Evolutionary conservation across 305 asterid species (phyloP).

Genomic region (Solanum chacoense): DNA sequence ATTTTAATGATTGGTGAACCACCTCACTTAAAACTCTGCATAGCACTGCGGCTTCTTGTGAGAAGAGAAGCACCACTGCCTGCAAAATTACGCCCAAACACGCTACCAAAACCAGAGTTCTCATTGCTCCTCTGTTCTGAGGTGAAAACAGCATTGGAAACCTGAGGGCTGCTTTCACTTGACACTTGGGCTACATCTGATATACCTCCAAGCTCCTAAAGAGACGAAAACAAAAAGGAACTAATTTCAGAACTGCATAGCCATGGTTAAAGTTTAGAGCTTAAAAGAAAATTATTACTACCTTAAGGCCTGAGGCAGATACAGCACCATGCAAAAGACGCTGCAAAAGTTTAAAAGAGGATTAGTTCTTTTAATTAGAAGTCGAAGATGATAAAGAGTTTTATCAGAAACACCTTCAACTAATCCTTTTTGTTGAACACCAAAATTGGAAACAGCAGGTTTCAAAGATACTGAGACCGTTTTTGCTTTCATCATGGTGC

Average conservation of each 20-base stretch:
- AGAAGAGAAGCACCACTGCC: slow-evolving; percentile 30
- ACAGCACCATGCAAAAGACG: slow-evolving; percentile 26
- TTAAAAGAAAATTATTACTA: slow-evolving; percentile 4
- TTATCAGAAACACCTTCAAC: neutral
- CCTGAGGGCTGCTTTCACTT: slow-evolving; percentile 18
- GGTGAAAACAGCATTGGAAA: slow-evolving; percentile 14
- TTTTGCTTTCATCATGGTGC: neutral
- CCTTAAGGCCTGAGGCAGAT: slow-evolving; percentile 66
- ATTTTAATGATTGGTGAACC: neutral
- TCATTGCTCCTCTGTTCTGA: slow-evolving; percentile 29
- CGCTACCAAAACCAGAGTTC: slow-evolving; percentile 25
- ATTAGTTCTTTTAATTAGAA: neutral
- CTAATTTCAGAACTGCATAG: neutral
- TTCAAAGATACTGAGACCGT: neutral
- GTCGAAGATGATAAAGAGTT: neutral
- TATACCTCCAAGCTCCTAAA: slow-evolving; percentile 33
- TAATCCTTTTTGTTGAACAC: neutral
- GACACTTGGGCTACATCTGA: slow-evolving; percentile 27
- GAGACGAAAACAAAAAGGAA: neutral
- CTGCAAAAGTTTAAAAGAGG: slow-evolving; percentile 1
- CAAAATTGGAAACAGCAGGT: neutral
- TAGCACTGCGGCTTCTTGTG: slow-evolving; percentile 43
- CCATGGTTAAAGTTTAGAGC: neutral
- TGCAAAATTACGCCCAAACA: slow-evolving; percentile 32
- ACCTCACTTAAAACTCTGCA: slow-evolving; percentile 35